Conservation (phyloP, 805 yeast species). For the Saturnispora hagleri region DNA sequence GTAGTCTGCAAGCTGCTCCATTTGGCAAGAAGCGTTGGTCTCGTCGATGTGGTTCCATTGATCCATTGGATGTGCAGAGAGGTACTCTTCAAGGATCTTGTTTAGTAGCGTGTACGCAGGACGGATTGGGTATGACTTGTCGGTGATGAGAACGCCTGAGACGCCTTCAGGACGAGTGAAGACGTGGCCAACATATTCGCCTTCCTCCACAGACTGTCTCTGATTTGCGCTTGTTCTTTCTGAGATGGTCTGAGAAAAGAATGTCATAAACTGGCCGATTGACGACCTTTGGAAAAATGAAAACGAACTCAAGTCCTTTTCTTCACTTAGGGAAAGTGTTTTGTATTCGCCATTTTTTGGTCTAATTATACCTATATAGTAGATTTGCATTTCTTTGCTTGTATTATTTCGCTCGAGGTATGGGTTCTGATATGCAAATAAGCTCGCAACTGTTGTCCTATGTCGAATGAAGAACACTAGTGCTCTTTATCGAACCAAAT, state of each 20-base stretch:
- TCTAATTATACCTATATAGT: constrained; percentile 80
- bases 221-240: constrained; percentile 82
- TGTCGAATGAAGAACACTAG: background rate
- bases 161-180: constrained; percentile 85
- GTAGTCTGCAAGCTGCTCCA: constrained; percentile 57
- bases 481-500: background rate
- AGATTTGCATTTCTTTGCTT: constrained; percentile 62
- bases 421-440: too few species aligned
- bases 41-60: constrained; percentile 55
- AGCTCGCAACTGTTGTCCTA: background rate
- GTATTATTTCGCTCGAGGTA: background rate
- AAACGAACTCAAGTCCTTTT: constrained; percentile 76
- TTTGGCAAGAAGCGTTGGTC: constrained; percentile 37
- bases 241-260: constrained; percentile 84
- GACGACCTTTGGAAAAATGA: constrained; percentile 71
- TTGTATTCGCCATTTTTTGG: constrained; percentile 35
- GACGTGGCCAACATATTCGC: constrained; percentile 83
- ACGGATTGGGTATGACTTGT: constrained; percentile 92
- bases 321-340: constrained; percentile 69
- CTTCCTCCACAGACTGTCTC: constrained; percentile 92
- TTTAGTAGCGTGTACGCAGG: constrained; percentile 92
- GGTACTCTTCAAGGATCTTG: constrained; percentile 84
- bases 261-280: constrained; percentile 90
- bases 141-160: constrained; percentile 86
- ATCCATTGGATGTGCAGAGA: constrained; percentile 66